Evolutionary conservation across 164 flowering plant species (phyloP), one percentile per base, ranked within the genome.

Genomic region (grape (Vitis vinifera)): DNA sequence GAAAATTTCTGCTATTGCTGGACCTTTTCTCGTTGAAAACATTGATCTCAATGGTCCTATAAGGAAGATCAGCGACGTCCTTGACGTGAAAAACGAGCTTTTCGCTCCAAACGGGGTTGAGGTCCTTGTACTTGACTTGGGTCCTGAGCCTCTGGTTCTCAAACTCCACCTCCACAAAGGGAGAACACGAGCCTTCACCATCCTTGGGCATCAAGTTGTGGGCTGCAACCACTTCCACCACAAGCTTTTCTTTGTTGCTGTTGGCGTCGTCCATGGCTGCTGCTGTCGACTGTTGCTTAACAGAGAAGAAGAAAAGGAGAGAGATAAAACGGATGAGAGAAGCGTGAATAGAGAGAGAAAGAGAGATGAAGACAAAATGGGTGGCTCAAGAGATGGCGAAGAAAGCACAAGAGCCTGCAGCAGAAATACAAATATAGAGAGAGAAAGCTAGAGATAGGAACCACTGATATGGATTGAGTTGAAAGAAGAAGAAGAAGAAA

Each of bases 171-270:
- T 86, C 89, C 0, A 84, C 91, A 53, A 84, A 88, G 5, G 91
- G 78, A 0, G 88, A 84, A 0, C 87, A 80, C 0, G 91, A 84
- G 10, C 91, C 91, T 68, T 88, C 88, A 0, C 91, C 89, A 59
- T 88, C 89, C 75, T 88, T 88, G 0, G 91, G 91, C 88, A 88
- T 88, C 13, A 88, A 68, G 80, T 88, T 86, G 72, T 84, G 87
- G 0, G 91, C 91, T 51, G 75, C 88, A n/a, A 86, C 72, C 53
- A 88, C 87, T 68, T 86, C 89, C 58, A 88, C 91, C 23, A 86
- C 89, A 1, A 88, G 79, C 80, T 86, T 88, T 52, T 83, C 87
- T 60, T 81, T 83, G 23, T 69, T 64, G 71, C n/a, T 71, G 11
- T 10, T 50, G 12, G 10, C 10, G 10, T 12, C 16, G 48, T 31